Base-by-base conservation (phyloP, 225 moss, liverwort and hornwort genomes). In the Polytrichum commune region DNA sequence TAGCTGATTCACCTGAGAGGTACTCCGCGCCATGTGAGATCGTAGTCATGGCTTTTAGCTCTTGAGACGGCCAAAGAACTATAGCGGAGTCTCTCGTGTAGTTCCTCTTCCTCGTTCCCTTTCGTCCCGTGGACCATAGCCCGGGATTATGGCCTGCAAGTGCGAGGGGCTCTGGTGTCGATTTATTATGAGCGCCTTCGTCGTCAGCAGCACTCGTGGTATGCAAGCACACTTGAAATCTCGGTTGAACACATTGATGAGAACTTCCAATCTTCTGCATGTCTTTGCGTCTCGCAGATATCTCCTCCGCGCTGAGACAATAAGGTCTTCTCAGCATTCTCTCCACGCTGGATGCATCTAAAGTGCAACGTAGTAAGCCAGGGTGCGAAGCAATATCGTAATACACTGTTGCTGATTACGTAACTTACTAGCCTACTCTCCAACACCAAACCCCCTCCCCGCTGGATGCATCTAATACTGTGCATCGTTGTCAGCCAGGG, bases 41-140 rank as follows among this genome's bases (percentile, higher is more conserved):
- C 6, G 60, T 70, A 26, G 54, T 60, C 69, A 70, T 70, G 58
- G 27, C 58, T 60, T 60, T 70, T 9, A 70, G 58, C 24, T 58
- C 69, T 7, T 70, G 69, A 70, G 69, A 70, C 29, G 69, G 69
- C 58, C 58, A 70, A 70, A 28, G 19, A 24, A 70, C 20, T 33
- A 70, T 23, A 60, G 58, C 58, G 10, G 58, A 30, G 56, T 33
- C 58, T 29, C 23, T 32, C 16, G 46, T 46, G 32, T 35, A 16
- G 18, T 19, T 60, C 32, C 16, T 19, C 7, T 60, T 70, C 69
- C 27, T 58, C n/a, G 22, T 25, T 22, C 24, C 29, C 58, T 70
- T 70, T 19, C 24, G 58, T 23, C 28, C 22, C n/a, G 69, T 70
- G 8, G 69, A 70, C 69, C 69, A 70, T 30, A 46, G 46, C 46